phyloP scores from a whole-genome alignment of 164 flowering plant species.

The Vitis vinifera region DNA sequence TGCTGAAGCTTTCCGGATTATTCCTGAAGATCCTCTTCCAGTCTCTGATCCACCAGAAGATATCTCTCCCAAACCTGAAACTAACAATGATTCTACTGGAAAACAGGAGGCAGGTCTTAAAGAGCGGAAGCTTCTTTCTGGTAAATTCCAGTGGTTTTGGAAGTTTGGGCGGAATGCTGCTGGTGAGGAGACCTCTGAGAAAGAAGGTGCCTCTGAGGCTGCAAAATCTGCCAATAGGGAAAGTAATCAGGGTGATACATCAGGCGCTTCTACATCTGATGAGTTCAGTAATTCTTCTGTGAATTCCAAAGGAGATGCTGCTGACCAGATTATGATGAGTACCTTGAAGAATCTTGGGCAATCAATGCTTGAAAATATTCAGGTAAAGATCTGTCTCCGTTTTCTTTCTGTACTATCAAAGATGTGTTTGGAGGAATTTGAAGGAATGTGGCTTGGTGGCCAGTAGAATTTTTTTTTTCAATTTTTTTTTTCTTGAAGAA shows the following conservation, averaged over 20 bases:
- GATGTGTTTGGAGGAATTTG: neutral
- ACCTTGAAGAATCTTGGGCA: conserved; percentile 81
- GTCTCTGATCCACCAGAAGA: conserved; percentile 36
- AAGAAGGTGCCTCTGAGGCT: conserved; percentile 23
- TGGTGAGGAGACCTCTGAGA: conserved; percentile 55
- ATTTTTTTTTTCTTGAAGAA: neutral
- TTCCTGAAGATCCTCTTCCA: conserved; percentile 30
- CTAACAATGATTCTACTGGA: conserved; percentile 19
- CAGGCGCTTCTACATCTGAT: conserved; percentile 22
- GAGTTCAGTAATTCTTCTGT: conserved; percentile 20
- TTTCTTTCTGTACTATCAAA: neutral
- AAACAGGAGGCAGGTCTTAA: conserved; percentile 33
- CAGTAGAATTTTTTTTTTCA: neutral
- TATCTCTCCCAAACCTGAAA: conserved; percentile 15
- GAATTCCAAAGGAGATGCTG: conserved; percentile 36
- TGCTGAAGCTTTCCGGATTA: conserved; percentile 24
- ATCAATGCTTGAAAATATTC: conserved; percentile 93
- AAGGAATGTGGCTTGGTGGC: neutral
- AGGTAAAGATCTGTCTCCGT: conserved; percentile 50
- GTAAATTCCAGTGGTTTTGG: conserved; percentile 89
- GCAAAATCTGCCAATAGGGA: conserved; percentile 10
- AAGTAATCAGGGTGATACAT: conserved; percentile 1
- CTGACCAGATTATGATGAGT: conserved; percentile 63
- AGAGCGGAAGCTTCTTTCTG: conserved; percentile 55
- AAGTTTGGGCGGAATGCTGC: conserved; percentile 59